Evolutionary conservation across 1,284 basidiomycete genomes (phyloP).

Genomic region (Quambalaria eucalypti): DNA sequence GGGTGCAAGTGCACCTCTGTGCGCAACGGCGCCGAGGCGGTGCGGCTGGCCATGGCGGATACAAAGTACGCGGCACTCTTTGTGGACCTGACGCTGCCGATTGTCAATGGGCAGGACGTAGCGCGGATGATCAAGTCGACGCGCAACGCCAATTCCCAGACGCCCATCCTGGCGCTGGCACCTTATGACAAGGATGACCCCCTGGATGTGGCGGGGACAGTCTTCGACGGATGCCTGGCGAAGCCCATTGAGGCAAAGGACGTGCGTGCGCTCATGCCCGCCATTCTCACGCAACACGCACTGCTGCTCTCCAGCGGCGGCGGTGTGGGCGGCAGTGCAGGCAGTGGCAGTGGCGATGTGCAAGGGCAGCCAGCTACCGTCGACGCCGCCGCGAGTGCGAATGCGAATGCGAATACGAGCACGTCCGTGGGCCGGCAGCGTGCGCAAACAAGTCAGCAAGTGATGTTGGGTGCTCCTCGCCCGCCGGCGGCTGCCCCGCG

Average conservation of each 20-base stretch:
- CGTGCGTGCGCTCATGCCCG: constrained; percentile 69
- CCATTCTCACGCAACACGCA: constrained; percentile 66
- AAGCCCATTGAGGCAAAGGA: constrained; percentile 57
- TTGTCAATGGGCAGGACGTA: constrained; percentile 83
- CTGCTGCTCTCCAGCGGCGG: constrained; percentile 50
- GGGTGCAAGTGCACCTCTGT: constrained; percentile 90
- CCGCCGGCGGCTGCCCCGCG: too few species aligned
- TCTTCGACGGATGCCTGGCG: constrained; percentile 37
- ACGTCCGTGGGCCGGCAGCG: too few species aligned
- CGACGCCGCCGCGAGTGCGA: too few species aligned
- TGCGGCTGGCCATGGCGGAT: constrained; percentile 93
- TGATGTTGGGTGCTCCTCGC: too few species aligned
- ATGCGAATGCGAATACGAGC: too few species aligned
- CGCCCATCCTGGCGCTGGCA: constrained; percentile 77
- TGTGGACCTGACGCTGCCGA: constrained; percentile 82
- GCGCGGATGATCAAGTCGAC: constrained; percentile 88
- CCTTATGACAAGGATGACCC: constrained; percentile 40
- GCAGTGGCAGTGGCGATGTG: neutral
- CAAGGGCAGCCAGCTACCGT: too few species aligned
- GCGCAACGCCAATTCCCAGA: constrained; percentile 77
- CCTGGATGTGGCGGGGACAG: constrained; percentile 44
- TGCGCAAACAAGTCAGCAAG: neutral
- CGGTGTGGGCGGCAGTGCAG: neutral
- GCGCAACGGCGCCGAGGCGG: constrained; percentile 87
- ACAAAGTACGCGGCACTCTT: constrained; percentile 65